These are phyloP conservation scores for Lentinula aciculospora DNA, from an alignment of 768 basidiomycete genomes.

Conservation along the genomic window DNA sequence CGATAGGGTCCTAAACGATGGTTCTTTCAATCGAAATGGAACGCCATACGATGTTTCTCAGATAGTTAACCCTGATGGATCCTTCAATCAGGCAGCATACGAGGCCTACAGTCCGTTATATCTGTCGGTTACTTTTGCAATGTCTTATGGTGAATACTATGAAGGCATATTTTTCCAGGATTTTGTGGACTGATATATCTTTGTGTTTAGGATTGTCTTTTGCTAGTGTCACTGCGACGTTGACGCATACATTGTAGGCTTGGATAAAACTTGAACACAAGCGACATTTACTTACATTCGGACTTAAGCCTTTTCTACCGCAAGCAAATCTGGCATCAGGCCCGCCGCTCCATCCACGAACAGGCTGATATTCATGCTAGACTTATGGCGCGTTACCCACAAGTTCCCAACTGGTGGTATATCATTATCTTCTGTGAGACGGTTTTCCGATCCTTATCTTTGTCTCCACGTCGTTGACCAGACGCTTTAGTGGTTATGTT, in stretches of 20 bases:
- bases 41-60: slow-evolving; percentile 47
- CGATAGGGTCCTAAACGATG: slow-evolving; percentile 1
- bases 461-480: background rate
- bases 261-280: background rate
- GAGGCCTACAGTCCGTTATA: slow-evolving; percentile 55
- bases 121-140: slow-evolving; percentile 66
- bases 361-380: slow-evolving; percentile 84
- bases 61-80: slow-evolving; percentile 48
- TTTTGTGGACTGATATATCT: slow-evolving; percentile 49
- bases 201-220: slow-evolving; percentile 51
- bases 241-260: slow-evolving; percentile 52
- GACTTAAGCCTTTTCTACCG: slow-evolving; percentile 55
- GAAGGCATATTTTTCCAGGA: slow-evolving; percentile 66
- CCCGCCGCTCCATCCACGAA: slow-evolving; percentile 65
- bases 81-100: slow-evolving; percentile 54
- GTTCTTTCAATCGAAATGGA: slow-evolving; percentile 66
- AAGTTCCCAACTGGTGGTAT: slow-evolving; percentile 90
- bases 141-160: slow-evolving; percentile 79
- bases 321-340: slow-evolving; percentile 71
- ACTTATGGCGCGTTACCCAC: slow-evolving; percentile 70
- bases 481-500: slow-evolving; percentile 49
- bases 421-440: slow-evolving; percentile 50
- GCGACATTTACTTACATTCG: background rate
- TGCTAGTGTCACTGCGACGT: slow-evolving; percentile 70
- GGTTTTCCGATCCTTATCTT: slow-evolving; percentile 19